These are phyloP conservation scores for Zymoseptoria tritici DNA, from an alignment of 2,329 filamentous ascomycete species.

Conservation along the genomic window DNA sequence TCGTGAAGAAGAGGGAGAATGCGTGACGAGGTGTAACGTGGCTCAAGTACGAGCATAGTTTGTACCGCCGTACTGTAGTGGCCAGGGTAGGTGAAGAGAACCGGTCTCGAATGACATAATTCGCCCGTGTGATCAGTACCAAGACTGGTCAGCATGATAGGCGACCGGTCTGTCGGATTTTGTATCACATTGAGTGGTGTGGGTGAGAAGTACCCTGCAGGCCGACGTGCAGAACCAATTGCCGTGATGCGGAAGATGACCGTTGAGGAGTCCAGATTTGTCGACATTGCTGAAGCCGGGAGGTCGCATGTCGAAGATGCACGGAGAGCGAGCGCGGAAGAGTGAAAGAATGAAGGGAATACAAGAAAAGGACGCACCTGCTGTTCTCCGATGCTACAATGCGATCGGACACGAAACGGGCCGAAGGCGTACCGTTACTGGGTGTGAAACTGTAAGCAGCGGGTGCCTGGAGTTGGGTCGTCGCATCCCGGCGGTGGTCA, in stretches of 20 bases:
- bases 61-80: conserved; percentile 13
- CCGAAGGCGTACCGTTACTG: conserved; percentile 34
- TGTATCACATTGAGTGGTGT: conserved; percentile 11
- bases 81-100: background rate
- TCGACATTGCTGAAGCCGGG: conserved; percentile 8
- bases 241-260: conserved; percentile 8
- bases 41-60: conserved; percentile 14
- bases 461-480: conserved; percentile 40
- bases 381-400: conserved; percentile 43
- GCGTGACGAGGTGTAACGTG: conserved; percentile 19
- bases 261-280: conserved; percentile 8
- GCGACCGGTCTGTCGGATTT: conserved; percentile 13
- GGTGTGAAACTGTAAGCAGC: conserved; percentile 40
- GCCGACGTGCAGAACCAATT: conserved; percentile 10
- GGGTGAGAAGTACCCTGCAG: conserved; percentile 8
- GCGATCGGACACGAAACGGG: conserved; percentile 47
- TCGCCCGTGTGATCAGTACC: conserved; percentile 17
- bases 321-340: conserved; percentile 8
- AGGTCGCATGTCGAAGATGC: conserved; percentile 1
- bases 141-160: conserved; percentile 15
- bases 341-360: conserved; percentile 22
- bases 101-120: conserved; percentile 13
- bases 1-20: conserved; percentile 3
- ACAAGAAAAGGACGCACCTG: conserved; percentile 42
- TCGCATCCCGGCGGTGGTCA: conserved; percentile 46